Conservation (phyloP, 371 early-diverging fungal species). For the Polyrhizophydium stewartii region DNA sequence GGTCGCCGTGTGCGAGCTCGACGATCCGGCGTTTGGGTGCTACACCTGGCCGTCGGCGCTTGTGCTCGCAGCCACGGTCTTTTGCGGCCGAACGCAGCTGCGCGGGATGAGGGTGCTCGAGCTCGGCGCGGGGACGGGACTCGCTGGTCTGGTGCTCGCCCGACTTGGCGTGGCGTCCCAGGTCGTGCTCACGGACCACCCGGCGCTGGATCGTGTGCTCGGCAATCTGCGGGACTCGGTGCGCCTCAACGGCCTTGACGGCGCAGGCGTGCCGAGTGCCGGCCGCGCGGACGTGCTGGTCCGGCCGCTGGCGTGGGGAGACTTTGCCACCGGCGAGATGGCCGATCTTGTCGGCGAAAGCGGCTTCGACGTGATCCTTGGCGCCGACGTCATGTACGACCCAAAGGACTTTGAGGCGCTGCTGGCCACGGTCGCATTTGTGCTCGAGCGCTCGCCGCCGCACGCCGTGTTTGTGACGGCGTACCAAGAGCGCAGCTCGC, state of each 20-base stretch:
- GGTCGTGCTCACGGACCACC: constrained; percentile 17
- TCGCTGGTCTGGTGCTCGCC: constrained; percentile 21
- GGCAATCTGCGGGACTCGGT: neutral
- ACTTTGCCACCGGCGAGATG: constrained; percentile 1
- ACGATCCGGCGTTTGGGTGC: constrained; percentile 5
- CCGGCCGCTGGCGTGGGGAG: constrained; percentile 19
- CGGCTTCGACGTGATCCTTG: constrained; percentile 18
- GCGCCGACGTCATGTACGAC: constrained; percentile 35
- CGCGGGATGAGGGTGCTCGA: constrained; percentile 14
- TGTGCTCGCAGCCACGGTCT: constrained; percentile 12
- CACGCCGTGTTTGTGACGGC: constrained; percentile 16
- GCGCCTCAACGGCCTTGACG: constrained; percentile 6
- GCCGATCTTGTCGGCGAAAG: neutral
- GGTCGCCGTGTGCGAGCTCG: constrained; percentile 2
- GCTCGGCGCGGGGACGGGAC: constrained; percentile 27
- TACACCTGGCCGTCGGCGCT: constrained; percentile 20
- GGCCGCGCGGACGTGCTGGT: neutral
- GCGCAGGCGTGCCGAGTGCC: neutral
- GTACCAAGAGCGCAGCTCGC: constrained; percentile 28
- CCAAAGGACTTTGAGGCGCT: constrained; percentile 17
- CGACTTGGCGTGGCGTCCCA: constrained; percentile 5
- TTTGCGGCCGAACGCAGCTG: neutral
- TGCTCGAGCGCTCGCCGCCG: constrained; percentile 4
- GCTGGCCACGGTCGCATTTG: constrained; percentile 22
- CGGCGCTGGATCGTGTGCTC: neutral